phyloP scores from a whole-genome alignment of 78 protist genomes.

The Diacronema lutheri region DNA sequence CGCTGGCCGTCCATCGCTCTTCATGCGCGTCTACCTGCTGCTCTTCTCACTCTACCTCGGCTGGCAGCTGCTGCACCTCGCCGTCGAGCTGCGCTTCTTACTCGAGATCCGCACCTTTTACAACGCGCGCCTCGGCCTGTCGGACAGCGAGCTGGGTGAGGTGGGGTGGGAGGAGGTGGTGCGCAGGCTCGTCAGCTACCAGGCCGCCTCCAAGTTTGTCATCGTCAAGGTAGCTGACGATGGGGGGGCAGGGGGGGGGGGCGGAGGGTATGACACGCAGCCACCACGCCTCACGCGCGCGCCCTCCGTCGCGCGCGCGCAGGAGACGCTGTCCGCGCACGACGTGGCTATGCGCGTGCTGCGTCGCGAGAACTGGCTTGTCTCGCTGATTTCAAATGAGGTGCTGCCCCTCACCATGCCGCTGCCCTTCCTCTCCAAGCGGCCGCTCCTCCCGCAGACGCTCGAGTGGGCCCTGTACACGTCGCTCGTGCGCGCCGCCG shows the following conservation, averaged over 20 bases:
- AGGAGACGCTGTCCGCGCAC: slow-evolving; percentile 24
- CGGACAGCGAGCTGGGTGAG: neutral
- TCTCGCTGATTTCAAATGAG: slow-evolving; percentile 64
- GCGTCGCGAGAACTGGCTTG: slow-evolving; percentile 76
- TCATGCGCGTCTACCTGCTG: neutral
- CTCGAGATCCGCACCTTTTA: slow-evolving; percentile 2
- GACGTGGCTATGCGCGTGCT: slow-evolving; percentile 77
- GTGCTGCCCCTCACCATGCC: slow-evolving; percentile 36
- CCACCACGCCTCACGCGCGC: too few relatives aligned
- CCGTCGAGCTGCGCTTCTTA: neutral
- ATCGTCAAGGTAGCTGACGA: neutral
- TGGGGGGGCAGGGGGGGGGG: too few relatives aligned
- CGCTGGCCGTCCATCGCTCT: neutral
- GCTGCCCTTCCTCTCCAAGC: slow-evolving; percentile 38
- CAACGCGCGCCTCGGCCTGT: neutral
- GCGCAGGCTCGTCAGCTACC: neutral
- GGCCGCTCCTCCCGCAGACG: slow-evolving; percentile 54
- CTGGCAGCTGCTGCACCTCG: neutral
- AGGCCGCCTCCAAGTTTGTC: neutral
- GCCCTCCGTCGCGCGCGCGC: neutral
- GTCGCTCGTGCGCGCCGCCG: too few relatives aligned
- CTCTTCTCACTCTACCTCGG: slow-evolving; percentile 10
- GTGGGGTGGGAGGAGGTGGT: neutral
- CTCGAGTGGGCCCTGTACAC: slow-evolving; percentile 67
- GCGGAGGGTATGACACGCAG: too few relatives aligned